A percentile compares a stretch with the other conserved stretches of the same genome.
Evolutionary conservation across 495 filamentous ascomycete species (phyloP).

Genomic region (Extremus antarcticus): DNA sequence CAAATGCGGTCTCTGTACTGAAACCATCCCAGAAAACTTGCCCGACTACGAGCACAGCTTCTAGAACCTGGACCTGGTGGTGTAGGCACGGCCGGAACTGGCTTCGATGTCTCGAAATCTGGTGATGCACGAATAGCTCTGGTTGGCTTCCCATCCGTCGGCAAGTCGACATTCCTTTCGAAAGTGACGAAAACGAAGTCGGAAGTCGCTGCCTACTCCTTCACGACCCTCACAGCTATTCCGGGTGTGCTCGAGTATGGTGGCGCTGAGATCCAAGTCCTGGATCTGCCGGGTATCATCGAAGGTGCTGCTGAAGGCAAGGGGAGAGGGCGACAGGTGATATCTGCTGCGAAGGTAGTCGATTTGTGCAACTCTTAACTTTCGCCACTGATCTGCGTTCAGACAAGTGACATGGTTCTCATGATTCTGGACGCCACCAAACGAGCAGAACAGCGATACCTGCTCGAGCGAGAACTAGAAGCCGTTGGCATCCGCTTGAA

Average conservation of each 20-base stretch:
- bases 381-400: constrained; percentile 1
- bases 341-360: constrained; percentile 77
- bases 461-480: constrained; percentile 88
- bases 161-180: constrained; percentile 96
- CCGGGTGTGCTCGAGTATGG: constrained; percentile 97
- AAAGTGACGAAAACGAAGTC: constrained; percentile 99
- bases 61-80: constrained; percentile 81
- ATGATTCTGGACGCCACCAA: constrained; percentile 99
- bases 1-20: neutral
- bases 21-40: constrained; percentile 63
- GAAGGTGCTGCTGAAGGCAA: constrained; percentile 96
- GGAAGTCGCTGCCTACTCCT: constrained; percentile 91
- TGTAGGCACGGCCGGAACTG: constrained; percentile 57
- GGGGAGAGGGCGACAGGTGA: constrained; percentile 90
- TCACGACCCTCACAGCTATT: constrained; percentile 96
- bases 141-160: constrained; percentile 95
- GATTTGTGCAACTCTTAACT: neutral
- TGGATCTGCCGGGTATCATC: constrained; percentile 98
- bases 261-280: constrained; percentile 94
- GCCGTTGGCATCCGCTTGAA: constrained; percentile 94
- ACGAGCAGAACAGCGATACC: constrained; percentile 80
- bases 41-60: constrained; percentile 85
- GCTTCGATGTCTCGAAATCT: constrained; percentile 95
- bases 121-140: constrained; percentile 96
- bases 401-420: constrained; percentile 93